Evolutionary conservation across 106 monocot species (phyloP), one percentile per base, ranked within the genome.

Genomic region (Dendrobium huoshanense): DNA sequence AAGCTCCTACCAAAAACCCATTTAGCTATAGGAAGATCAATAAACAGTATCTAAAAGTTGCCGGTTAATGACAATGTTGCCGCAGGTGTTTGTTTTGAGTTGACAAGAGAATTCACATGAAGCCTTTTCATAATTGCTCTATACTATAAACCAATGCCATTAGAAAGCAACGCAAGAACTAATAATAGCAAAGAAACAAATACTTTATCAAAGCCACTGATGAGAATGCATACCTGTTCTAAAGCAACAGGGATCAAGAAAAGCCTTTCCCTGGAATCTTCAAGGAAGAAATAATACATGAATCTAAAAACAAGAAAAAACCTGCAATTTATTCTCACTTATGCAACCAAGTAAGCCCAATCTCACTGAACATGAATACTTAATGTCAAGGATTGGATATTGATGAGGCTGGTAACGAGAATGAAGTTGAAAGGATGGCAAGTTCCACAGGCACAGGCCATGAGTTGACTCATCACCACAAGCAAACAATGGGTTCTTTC

Each of bases 301-400:
- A 1, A 44, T 6, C 42, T 74, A 83, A 42, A 29, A 79, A 79
- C 82, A 84, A 67, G 80, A 79, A 78, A 83, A 91, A 20, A 87
- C 24, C 76, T 90, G 89, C 33, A 88, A 74, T 80, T 64, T 88
- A 54, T 65, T 83, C 59, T 90, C 89, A 79, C 91, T 94, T 44
- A 94, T 77, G 79, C 89, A 91, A 9, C 90, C 89, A 56, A 98
- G 94, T 47, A 94, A 77, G 42, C 85, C 87, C 72, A 79, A 86
- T 42, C 84, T 85, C 19, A 8, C 20, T 17, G 75, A 74, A n/a
- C 55, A 40, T 9, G 85, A 77, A 79, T 89, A 98, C 80, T 89
- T 94, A 33, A 98, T 68, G 83, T 98, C 97, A 82, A 91, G 90
- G 55, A 98, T 89, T 16, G 94, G 94, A 31, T 83, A 44, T n/a